phyloP scores from a whole-genome alignment of 2,329 filamentous ascomycete species.

The Albifimbria verrucaria region DNA sequence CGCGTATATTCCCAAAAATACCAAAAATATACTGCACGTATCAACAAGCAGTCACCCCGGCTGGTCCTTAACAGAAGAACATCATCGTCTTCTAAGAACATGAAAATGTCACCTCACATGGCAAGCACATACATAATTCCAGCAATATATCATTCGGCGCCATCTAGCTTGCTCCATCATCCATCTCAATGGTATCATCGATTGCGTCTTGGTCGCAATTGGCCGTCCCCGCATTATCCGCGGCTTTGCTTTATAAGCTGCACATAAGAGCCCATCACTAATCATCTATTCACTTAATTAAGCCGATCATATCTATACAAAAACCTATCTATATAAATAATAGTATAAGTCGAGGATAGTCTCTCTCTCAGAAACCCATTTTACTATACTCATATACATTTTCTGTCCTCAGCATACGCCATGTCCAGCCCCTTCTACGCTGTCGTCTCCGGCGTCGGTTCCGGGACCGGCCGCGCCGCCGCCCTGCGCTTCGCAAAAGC shows the following conservation, averaged over 20 bases:
- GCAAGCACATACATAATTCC: too few species aligned
- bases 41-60: too few species aligned
- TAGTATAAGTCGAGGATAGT: too few species aligned
- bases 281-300: background rate
- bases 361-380: too few species aligned
- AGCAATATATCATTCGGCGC: background rate
- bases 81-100: too few species aligned
- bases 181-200: background rate
- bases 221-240: background rate
- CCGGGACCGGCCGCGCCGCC: constrained; percentile 56
- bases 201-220: background rate
- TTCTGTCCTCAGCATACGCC: background rate
- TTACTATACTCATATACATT: background rate
- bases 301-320: background rate
- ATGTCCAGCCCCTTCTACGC: constrained; percentile 48
- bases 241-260: background rate
- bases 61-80: too few species aligned
- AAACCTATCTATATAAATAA: background rate
- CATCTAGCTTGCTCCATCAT: background rate
- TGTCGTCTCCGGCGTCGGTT: constrained; percentile 69
- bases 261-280: background rate
- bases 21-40: too few species aligned
- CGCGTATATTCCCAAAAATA: too few species aligned
- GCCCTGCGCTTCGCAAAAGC: constrained; percentile 58
- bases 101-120: too few species aligned